Evolutionary conservation across 768 basidiomycete genomes (phyloP).

Genomic region (Auriscalpium microsporum): DNA sequence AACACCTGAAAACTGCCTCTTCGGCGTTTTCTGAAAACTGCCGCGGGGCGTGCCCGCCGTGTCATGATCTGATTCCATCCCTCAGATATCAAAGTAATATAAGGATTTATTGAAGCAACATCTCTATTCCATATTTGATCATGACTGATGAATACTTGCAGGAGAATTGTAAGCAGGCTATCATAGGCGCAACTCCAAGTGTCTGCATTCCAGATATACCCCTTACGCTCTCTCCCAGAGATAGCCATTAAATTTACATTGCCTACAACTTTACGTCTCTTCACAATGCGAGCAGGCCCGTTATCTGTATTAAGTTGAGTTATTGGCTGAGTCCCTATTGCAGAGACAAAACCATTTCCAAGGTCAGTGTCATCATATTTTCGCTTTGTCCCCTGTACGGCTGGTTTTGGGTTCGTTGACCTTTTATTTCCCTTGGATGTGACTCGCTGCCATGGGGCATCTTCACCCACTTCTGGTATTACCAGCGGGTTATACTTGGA

Average conservation of each 20-base stretch:
- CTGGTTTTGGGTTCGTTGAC: neutral
- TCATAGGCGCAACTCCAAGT: conserved; percentile 7
- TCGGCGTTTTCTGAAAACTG: no score
- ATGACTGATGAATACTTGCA: neutral
- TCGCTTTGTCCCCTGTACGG: neutral
- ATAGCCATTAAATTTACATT: no score
- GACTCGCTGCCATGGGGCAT: neutral
- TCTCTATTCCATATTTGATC: neutral
- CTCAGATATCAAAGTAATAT: neutral
- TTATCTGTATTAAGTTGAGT: neutral
- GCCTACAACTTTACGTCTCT: neutral
- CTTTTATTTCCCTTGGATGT: neutral
- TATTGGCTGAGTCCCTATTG: neutral
- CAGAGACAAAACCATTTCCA: neutral
- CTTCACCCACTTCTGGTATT: neutral
- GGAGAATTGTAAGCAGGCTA: neutral
- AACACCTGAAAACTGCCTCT: no score
- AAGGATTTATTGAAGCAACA: neutral
- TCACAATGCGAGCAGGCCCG: neutral
- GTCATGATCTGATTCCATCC: neutral
- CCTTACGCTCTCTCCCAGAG: neutral
- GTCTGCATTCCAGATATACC: neutral
- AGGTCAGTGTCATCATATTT: neutral
- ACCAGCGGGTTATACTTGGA: neutral
- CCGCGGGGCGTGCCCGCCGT: no score